Percentiles rank a stretch among this genome's conserved stretches.
Conservation (phyloP, 73 alveolate genomes). For the Uronychia binucleata region DNA sequence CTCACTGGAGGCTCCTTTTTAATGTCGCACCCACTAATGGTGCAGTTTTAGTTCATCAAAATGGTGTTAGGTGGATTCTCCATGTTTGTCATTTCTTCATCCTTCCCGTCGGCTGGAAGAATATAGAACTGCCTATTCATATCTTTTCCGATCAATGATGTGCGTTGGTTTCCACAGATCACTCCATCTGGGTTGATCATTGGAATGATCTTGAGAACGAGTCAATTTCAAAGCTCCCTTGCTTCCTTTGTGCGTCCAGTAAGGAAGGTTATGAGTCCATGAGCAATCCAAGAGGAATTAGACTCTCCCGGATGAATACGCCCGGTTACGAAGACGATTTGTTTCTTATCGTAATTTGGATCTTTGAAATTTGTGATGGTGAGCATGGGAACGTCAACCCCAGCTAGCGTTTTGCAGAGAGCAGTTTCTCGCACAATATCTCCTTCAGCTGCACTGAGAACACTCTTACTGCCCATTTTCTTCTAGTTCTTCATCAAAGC, state of each 20-base stretch:
- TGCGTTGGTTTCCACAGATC: conserved; percentile 70
- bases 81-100: neutral
- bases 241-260: conserved; percentile 54
- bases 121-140: conserved; percentile 61
- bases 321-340: conserved; percentile 63
- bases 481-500: conserved; percentile 11
- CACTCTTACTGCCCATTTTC: neutral
- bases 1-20: conserved; percentile 2
- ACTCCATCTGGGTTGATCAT: conserved; percentile 89
- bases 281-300: conserved; percentile 67
- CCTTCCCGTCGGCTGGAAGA: neutral
- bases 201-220: conserved; percentile 77
- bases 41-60: neutral
- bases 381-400: conserved; percentile 66
- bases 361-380: conserved; percentile 60
- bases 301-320: conserved; percentile 88
- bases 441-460: neutral
- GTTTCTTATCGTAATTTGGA: conserved; percentile 42
- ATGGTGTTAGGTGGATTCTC: neutral
- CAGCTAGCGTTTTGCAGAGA: conserved; percentile 71
- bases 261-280: conserved; percentile 71
- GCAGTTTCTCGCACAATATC: conserved; percentile 12
- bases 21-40: neutral
- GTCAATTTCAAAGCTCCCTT: conserved; percentile 53
- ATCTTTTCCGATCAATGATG: conserved; percentile 69